Evolutionary conservation across 1,284 basidiomycete species (phyloP).

Genomic region (Irpex sp.): DNA sequence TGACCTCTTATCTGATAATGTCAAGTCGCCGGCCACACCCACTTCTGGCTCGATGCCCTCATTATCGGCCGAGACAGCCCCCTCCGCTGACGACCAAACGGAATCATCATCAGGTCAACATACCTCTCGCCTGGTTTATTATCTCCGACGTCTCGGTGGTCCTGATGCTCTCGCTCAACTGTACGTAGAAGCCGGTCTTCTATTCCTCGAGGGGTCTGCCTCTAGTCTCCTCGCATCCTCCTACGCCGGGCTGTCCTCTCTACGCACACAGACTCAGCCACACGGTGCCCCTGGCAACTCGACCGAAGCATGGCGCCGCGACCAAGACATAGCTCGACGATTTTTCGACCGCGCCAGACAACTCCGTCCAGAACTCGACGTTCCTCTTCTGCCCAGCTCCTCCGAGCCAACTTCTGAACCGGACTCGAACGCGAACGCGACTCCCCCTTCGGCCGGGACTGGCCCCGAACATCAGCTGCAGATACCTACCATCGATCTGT

Average conservation of each 20-base stretch:
- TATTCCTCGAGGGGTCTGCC: slow-evolving; percentile 71
- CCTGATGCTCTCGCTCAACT: slow-evolving; percentile 57
- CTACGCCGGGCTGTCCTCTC: slow-evolving; percentile 66
- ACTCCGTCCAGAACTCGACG: slow-evolving; percentile 56
- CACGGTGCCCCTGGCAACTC: slow-evolving; percentile 9
- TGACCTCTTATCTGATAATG: slow-evolving; percentile 8
- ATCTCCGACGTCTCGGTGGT: slow-evolving; percentile 60
- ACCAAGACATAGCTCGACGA: slow-evolving; percentile 57
- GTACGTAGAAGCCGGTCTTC: slow-evolving; percentile 68
- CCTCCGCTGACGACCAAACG: slow-evolving; percentile 1
- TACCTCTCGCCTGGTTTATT: slow-evolving; percentile 44
- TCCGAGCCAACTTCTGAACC: slow-evolving; percentile 38
- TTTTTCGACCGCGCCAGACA: slow-evolving; percentile 65
- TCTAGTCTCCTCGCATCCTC: slow-evolving; percentile 60
- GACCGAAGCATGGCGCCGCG: slow-evolving; percentile 62
- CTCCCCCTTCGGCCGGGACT: slow-evolving; percentile 12
- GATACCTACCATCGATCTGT: slow-evolving; percentile 37
- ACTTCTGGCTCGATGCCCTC: slow-evolving; percentile 13
- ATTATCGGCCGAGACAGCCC: slow-evolving; percentile 10
- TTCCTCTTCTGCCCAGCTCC: slow-evolving; percentile 53
- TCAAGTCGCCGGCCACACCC: slow-evolving; percentile 11
- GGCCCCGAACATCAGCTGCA: slow-evolving; percentile 14
- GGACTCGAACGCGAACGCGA: neutral
- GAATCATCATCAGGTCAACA: slow-evolving; percentile 22
- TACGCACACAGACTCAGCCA: slow-evolving; percentile 39